Evolutionary conservation across 129 eudicot genomes (phyloP).

Genomic region (Erigeron canadensis): DNA sequence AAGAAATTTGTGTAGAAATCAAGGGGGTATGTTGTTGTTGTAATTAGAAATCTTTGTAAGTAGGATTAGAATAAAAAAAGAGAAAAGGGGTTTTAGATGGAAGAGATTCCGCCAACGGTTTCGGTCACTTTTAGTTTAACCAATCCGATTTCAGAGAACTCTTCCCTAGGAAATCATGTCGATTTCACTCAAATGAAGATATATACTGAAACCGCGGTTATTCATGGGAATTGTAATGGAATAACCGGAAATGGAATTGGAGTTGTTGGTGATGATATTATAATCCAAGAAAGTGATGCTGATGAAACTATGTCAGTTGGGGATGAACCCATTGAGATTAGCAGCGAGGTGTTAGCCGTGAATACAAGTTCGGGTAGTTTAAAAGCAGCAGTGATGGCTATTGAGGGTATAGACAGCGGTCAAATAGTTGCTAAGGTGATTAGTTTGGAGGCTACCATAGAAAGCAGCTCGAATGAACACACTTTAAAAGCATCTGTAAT

Average conservation of each 20-base stretch:
- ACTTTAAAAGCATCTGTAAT: slow-evolving; percentile 57
- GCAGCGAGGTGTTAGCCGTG: slow-evolving; percentile 43
- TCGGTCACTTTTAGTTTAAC: slow-evolving; percentile 60
- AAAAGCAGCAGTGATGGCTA: slow-evolving; percentile 62
- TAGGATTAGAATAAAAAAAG: neutral
- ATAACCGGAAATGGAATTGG: slow-evolving; percentile 34
- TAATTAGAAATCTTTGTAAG: slow-evolving; percentile 17
- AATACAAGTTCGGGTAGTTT: slow-evolving; percentile 46
- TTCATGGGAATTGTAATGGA: slow-evolving; percentile 27
- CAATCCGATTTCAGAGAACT: slow-evolving; percentile 39
- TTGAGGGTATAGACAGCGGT: slow-evolving; percentile 64
- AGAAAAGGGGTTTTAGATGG: slow-evolving; percentile 41
- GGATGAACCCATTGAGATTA: slow-evolving; percentile 52
- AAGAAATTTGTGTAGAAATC: slow-evolving; percentile 8
- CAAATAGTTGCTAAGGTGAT: slow-evolving; percentile 64
- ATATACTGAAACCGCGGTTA: slow-evolving; percentile 47
- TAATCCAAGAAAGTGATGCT: slow-evolving; percentile 57
- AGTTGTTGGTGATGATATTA: slow-evolving; percentile 33
- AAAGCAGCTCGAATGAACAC: slow-evolving; percentile 30
- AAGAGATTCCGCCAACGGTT: slow-evolving; percentile 65
- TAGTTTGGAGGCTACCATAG: slow-evolving; percentile 47
- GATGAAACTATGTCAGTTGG: slow-evolving; percentile 49
- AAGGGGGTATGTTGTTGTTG: slow-evolving; percentile 23
- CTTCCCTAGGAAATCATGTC: slow-evolving; percentile 37
- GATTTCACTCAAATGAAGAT: slow-evolving; percentile 59